Conservation (phyloP, 106 monocot species). For the Dendrobium officinale region DNA sequence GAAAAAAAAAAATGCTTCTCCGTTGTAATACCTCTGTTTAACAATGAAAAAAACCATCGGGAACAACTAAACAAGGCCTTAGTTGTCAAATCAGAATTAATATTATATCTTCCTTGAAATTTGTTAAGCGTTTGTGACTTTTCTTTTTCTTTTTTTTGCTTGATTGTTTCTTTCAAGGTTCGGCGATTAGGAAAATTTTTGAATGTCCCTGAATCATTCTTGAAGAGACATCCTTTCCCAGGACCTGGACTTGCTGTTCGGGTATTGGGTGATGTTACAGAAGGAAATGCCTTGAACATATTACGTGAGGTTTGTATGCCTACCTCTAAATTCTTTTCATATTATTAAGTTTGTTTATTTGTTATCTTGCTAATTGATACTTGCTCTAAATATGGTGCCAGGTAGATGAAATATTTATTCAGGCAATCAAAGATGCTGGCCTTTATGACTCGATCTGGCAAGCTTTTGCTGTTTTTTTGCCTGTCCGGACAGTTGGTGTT, state of each 20-base stretch:
- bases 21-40: too few relatives aligned
- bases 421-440: slow-evolving; percentile 91
- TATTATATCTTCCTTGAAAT: neutral
- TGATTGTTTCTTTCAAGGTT: slow-evolving; percentile 38
- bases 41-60: too few relatives aligned
- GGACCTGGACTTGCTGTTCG: slow-evolving; percentile 98
- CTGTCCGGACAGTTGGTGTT: slow-evolving; percentile 88
- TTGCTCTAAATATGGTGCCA: slow-evolving; percentile 14
- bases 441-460: slow-evolving; percentile 96
- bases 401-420: slow-evolving; percentile 98
- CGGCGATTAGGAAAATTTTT: slow-evolving; percentile 75
- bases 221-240: slow-evolving; percentile 97
- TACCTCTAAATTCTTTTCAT: neutral
- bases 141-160: neutral
- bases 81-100: neutral
- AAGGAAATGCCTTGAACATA: slow-evolving; percentile 88
- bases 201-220: slow-evolving; percentile 79
- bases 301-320: slow-evolving; percentile 60
- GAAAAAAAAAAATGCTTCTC: too few relatives aligned
- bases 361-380: neutral
- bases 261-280: slow-evolving; percentile 88
- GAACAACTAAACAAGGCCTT: too few relatives aligned
- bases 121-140: neutral
- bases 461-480: slow-evolving; percentile 93
- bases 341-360: neutral